A percentile compares a stretch with the other conserved stretches of the same genome.
phyloP scores from a whole-genome alignment of 805 yeast species.

The Allodekkera sacchari region DNA sequence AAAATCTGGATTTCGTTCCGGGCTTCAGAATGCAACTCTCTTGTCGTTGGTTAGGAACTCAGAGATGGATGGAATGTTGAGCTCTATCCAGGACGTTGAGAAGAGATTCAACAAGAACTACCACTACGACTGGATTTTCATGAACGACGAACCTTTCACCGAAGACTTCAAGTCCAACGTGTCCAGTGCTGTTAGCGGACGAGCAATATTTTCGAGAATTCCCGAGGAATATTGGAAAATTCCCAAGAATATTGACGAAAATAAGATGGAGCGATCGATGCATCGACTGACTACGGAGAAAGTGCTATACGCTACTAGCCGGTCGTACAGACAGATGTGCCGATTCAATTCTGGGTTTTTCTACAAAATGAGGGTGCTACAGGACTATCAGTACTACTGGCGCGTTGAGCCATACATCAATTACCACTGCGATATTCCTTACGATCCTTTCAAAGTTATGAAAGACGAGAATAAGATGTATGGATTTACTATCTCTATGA shows the following conservation, averaged over 20 bases:
- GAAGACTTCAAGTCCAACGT: conserved; percentile 29
- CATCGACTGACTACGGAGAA: conserved; percentile 17
- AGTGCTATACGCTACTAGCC: conserved; percentile 50
- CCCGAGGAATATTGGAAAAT: conserved; percentile 40
- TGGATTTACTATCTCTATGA: conserved; percentile 42
- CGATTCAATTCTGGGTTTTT: conserved; percentile 43
- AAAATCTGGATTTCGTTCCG: too few relatives aligned
- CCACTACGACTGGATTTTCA: conserved; percentile 37
- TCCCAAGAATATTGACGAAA: conserved; percentile 34
- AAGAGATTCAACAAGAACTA: conserved; percentile 29
- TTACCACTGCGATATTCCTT: conserved; percentile 40
- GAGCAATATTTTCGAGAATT: conserved; percentile 32
- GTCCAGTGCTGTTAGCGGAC: conserved; percentile 30
- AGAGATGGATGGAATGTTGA: conserved; percentile 28
- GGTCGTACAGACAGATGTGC: conserved; percentile 66
- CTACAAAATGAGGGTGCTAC: conserved; percentile 37
- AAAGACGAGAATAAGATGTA: conserved; percentile 36
- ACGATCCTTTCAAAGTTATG: conserved; percentile 42
- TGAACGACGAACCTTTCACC: conserved; percentile 38
- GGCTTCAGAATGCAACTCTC: conserved; percentile 61
- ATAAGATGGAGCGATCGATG: conserved; percentile 23
- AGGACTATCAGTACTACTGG: conserved; percentile 47
- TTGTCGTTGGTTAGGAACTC: conserved; percentile 34
- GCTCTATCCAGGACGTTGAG: conserved; percentile 29
- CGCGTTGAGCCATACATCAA: conserved; percentile 47